Evolutionary conservation across 495 filamentous ascomycete species (phyloP), one percentile per base, ranked within the genome.

Genomic region (Parmelia sp.): DNA sequence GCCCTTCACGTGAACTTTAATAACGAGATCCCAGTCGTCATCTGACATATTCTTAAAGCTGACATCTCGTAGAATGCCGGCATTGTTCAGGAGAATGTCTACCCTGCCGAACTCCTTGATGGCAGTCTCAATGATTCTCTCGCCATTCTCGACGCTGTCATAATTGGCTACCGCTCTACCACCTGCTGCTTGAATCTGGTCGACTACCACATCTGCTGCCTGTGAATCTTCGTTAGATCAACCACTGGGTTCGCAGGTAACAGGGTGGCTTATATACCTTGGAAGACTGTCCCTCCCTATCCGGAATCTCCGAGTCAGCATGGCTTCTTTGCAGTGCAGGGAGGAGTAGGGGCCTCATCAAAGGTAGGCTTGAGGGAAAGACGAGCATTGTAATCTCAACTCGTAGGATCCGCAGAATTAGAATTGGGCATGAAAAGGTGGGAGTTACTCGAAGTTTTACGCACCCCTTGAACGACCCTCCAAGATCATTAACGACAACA

Each of bases 41-140:
- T 97, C 93, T 74, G 87, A 92, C 91, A 97, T 96, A 78, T 98
- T 98, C 86, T 96, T 96, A 80, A 98, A 97, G 81, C 88, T 91
- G 71, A 98, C 73, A 81, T 98, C 94, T 64, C 94, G 89, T 62
- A 98, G 83, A 72, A 98, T 98, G 73, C 94, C 94, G 64, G 94
- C 94, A 74, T 97, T 98, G 84, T 98, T 98, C 76, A 97, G 85
- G 67, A 98, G 86, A 57, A 98, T 80, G 77, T 98, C 94, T 74
- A 98, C 85, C 67, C 92, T 88, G 68, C 94, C 95, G 71, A 92
- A 98, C 67, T 81, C 83, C 80, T 93, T 85, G 71, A 97, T 91
- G 68, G 94, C 95, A 27, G 94, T 97, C 64, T 96, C 89, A 79
- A 98, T 96, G 75, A 98, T 97, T 72, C 80, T 86, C 45, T 97